Evolutionary conservation across 495 filamentous ascomycete species (phyloP).

Genomic region (Wilcoxina mikolae): DNA sequence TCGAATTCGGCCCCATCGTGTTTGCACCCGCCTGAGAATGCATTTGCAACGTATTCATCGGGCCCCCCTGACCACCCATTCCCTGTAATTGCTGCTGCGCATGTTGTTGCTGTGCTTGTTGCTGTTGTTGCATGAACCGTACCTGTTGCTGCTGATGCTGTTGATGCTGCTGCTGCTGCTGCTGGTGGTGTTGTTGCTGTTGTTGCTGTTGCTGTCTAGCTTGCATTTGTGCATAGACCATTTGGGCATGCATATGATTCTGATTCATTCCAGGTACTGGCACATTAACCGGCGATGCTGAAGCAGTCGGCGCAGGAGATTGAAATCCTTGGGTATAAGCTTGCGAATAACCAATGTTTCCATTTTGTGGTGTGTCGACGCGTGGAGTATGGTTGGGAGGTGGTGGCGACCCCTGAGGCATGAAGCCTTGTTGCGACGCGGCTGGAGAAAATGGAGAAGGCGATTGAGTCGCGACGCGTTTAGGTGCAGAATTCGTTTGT

Average conservation of each 20-base stretch:
- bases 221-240: conserved; percentile 32
- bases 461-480: conserved; percentile 76
- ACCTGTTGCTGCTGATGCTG: conserved; percentile 28
- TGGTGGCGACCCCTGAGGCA: conserved; percentile 60
- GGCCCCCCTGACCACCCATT: conserved; percentile 31
- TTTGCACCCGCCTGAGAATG: conserved; percentile 27
- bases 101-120: conserved; percentile 38
- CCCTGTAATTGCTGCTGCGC: conserved; percentile 33
- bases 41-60: conserved; percentile 37
- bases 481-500: conserved; percentile 46
- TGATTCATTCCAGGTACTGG: conserved; percentile 30
- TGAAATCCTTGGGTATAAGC: conserved; percentile 38
- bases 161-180: conserved; percentile 40
- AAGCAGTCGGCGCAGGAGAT: conserved; percentile 36
- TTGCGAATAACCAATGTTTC: conserved; percentile 40
- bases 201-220: conserved; percentile 39
- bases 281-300: conserved; percentile 19
- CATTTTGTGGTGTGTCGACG: conserved; percentile 59
- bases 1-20: conserved; percentile 17
- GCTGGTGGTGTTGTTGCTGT: conserved; percentile 44
- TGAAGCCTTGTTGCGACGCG: conserved; percentile 48
- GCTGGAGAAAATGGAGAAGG: conserved; percentile 82
- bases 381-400: conserved; percentile 61
- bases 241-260: conserved; percentile 31
- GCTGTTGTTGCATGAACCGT: conserved; percentile 32